Conservation (phyloP, 495 filamentous ascomycete species). For the Aspergillus homomorphus region DNA sequence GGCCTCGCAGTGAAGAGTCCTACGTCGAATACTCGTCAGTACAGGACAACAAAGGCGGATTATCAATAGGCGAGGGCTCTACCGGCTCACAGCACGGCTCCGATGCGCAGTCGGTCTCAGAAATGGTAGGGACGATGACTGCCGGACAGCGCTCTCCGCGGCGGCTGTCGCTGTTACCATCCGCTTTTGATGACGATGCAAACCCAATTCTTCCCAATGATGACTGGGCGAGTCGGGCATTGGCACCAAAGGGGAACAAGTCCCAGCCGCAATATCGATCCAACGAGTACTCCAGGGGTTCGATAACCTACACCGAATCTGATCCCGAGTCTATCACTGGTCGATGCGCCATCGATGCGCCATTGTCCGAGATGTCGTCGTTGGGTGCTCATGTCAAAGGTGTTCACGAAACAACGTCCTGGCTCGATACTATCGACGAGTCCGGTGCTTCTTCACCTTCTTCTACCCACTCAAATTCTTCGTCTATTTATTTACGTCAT, state of each 20-base stretch:
- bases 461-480: slow-evolving; percentile 78
- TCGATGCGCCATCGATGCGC: background rate
- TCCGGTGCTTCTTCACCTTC: slow-evolving; percentile 77
- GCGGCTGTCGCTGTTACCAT: slow-evolving; percentile 39
- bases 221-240: slow-evolving; percentile 7
- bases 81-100: slow-evolving; percentile 18
- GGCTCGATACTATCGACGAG: slow-evolving; percentile 96
- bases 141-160: slow-evolving; percentile 33
- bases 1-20: slow-evolving; percentile 71
- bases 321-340: background rate
- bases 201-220: slow-evolving; percentile 6
- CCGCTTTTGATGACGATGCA: slow-evolving; percentile 16
- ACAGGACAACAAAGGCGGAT: slow-evolving; percentile 47
- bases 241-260: background rate
- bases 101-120: slow-evolving; percentile 16
- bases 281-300: background rate
- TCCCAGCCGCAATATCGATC: background rate
- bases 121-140: slow-evolving; percentile 23
- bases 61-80: slow-evolving; percentile 10
- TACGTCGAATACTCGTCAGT: slow-evolving; percentile 46
- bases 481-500: slow-evolving; percentile 62
- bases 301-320: background rate
- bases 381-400: slow-evolving; percentile 33
- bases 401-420: slow-evolving; percentile 77
- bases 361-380: slow-evolving; percentile 29